These are phyloP conservation scores for Hypoxylon fragiforme DNA, from an alignment of 495 filamentous ascomycete species.

Conservation along the genomic window DNA sequence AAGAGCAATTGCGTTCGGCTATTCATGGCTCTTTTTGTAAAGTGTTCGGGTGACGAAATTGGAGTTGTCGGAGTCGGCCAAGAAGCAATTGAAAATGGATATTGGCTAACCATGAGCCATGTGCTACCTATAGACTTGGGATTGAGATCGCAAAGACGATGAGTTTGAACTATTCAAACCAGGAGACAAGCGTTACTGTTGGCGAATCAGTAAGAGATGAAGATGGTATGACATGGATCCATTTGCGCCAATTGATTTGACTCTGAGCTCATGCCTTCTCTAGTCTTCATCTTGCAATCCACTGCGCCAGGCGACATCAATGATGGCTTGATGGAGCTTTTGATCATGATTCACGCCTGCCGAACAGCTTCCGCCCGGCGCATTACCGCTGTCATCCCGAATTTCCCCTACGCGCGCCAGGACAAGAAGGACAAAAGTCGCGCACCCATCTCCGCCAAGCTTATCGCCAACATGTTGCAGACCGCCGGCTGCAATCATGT, in stretches of 20 bases:
- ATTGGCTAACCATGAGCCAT: slow-evolving; percentile 23
- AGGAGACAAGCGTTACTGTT: slow-evolving; percentile 95
- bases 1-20: not conserved
- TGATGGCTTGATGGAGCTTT: slow-evolving; percentile 96
- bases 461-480: slow-evolving; percentile 98
- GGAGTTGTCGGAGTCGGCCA: slow-evolving; percentile 4
- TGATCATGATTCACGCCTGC: slow-evolving; percentile 99
- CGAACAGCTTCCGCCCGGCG: slow-evolving; percentile 92
- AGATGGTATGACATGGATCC: slow-evolving; percentile 65
- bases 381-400: slow-evolving; percentile 91
- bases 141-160: slow-evolving; percentile 93
- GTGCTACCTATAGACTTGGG: slow-evolving; percentile 65
- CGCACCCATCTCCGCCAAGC: slow-evolving; percentile 86
- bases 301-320: slow-evolving; percentile 96
- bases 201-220: slow-evolving; percentile 96
- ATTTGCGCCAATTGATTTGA: slow-evolving; percentile 5
- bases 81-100: slow-evolving; percentile 11
- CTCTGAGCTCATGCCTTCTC: slow-evolving; percentile 14
- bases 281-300: slow-evolving; percentile 93
- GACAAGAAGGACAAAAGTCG: slow-evolving; percentile 97
- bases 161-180: slow-evolving; percentile 95
- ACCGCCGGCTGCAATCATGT: slow-evolving; percentile 87
- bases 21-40: slow-evolving; percentile 1
- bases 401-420: slow-evolving; percentile 98
- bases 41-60: slow-evolving; percentile 18